Evolutionary conservation across 2,329 filamentous ascomycete genomes (phyloP), one percentile per base, ranked within the genome.

Genomic region (Ophiocordyceps camponoti-leonardi): DNA sequence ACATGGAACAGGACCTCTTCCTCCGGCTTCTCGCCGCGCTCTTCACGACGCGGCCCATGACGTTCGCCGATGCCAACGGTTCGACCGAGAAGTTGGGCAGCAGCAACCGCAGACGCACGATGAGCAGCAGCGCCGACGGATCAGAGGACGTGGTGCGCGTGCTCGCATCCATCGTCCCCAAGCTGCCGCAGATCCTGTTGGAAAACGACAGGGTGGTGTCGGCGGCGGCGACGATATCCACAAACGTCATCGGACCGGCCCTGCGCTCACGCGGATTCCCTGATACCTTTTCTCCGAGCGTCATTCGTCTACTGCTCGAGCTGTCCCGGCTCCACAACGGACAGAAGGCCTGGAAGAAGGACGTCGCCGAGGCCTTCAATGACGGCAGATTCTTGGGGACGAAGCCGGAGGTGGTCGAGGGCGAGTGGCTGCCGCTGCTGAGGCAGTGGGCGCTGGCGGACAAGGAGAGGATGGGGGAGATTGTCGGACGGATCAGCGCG

Each of bases 291-390:
- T 83, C 81, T 13, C 71, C 73, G 48, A 79, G 73, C 48, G 77
- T 83, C 8, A 65, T 98, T 45, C 69, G 72, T 14, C 71, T 98
- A 14, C 64, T 96, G 2, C 79, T 82, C 46, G 79, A 90, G 51
- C 73, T 96, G 46, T 77, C 83, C 1, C 80, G 80, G 52, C 70
- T 94, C 26, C 77, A 83, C 3, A 83, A 83, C 52, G 83, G 83
- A 45, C 83, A 90, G 49, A 95, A 94, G 61, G 71, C 79, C 1
- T 95, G 90, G 86, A 94, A 83, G 64, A 94, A 88, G 60, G 93
- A 98, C 54, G 73, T 96, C 1, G 72, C 77, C 0, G 92, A 96
- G 58, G 87, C 87, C 1, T 94, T 96, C 65, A 92, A 94, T 56
- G 88, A 98, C 58, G 58, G 79, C 8, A 81, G 79, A 48, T 90